These are phyloP conservation scores for Saccharata proteae DNA, from an alignment of 2,329 filamentous ascomycete genomes.

Conservation along the genomic window DNA sequence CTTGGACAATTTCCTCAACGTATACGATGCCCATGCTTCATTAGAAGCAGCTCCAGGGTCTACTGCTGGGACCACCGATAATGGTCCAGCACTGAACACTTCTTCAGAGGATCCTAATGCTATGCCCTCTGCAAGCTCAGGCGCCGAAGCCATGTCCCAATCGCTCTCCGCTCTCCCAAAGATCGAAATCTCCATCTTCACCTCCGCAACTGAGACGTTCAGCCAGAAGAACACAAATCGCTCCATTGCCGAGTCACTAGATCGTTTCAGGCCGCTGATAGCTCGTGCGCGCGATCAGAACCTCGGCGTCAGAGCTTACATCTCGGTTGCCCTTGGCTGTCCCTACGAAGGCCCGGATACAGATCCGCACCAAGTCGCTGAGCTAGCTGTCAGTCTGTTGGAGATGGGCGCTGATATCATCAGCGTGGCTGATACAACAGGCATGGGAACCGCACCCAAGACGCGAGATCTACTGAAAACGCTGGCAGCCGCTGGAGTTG, in stretches of 20 bases:
- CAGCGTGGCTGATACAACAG: conserved; percentile 78
- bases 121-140: conserved; percentile 25
- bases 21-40: conserved; percentile 34
- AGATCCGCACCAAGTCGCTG: conserved; percentile 46
- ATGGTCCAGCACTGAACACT: conserved; percentile 29
- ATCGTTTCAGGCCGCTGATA: conserved; percentile 59
- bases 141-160: conserved; percentile 24
- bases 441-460: conserved; percentile 70
- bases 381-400: conserved; percentile 52
- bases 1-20: conserved; percentile 47
- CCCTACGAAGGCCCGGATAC: conserved; percentile 52
- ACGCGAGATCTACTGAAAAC: conserved; percentile 54
- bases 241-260: conserved; percentile 60
- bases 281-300: conserved; percentile 51
- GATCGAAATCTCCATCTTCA: conserved; percentile 68
- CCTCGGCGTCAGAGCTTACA: conserved; percentile 63
- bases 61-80: conserved; percentile 24
- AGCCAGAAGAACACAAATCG: conserved; percentile 75
- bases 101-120: conserved; percentile 31
- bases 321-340: conserved; percentile 62
- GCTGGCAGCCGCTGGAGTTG: conserved; percentile 53
- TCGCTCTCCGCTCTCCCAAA: too few relatives aligned
- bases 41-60: conserved; percentile 39
- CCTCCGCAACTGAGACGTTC: conserved; percentile 70
- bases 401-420: conserved; percentile 89